phyloP scores from a whole-genome alignment of 768 basidiomycete species.

The Sarcodon sp. region DNA sequence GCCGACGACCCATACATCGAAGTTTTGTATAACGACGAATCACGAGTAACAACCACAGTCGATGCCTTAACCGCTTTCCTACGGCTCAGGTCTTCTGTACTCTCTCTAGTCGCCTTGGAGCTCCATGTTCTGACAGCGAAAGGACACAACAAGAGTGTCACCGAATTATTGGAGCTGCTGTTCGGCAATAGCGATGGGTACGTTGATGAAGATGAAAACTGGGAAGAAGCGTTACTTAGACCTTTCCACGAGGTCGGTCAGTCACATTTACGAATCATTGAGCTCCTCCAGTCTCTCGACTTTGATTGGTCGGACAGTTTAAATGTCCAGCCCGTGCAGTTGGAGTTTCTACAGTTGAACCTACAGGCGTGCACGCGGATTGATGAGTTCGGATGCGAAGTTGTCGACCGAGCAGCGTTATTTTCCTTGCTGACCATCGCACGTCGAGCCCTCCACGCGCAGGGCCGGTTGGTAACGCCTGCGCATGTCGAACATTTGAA shows the following conservation, averaged over 20 bases:
- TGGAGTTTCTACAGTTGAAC: slow-evolving; percentile 60
- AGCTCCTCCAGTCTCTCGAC: slow-evolving; percentile 75
- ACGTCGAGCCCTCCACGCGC: slow-evolving; percentile 47
- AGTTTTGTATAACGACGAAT: slow-evolving; percentile 60
- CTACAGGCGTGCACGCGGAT: slow-evolving; percentile 56
- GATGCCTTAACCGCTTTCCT: slow-evolving; percentile 64
- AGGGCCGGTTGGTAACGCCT: slow-evolving; percentile 51
- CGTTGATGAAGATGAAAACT: slow-evolving; percentile 26
- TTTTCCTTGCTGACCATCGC: slow-evolving; percentile 54
- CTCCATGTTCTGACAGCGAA: slow-evolving; percentile 76
- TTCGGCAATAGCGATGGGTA: slow-evolving; percentile 51
- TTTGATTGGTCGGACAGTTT: slow-evolving; percentile 83
- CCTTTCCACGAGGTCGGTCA: slow-evolving; percentile 69
- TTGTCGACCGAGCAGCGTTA: slow-evolving; percentile 67
- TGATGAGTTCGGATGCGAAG: slow-evolving; percentile 65
- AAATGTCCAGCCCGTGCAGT: slow-evolving; percentile 37
- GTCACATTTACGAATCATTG: slow-evolving; percentile 75
- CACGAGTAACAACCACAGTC: slow-evolving; percentile 54
- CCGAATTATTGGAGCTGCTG: slow-evolving; percentile 67
- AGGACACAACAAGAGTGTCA: slow-evolving; percentile 59
- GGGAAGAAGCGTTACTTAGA: slow-evolving; percentile 36
- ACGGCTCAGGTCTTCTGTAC: slow-evolving; percentile 69
- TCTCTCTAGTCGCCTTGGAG: slow-evolving; percentile 81
- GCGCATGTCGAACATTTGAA: slow-evolving; percentile 55
- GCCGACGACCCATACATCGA: slow-evolving; percentile 39